Percentiles rank a stretch among this genome's conserved stretches.
Conservation (phyloP, 176 grass and related monocot genomes). For the Saccharum officinarum region DNA sequence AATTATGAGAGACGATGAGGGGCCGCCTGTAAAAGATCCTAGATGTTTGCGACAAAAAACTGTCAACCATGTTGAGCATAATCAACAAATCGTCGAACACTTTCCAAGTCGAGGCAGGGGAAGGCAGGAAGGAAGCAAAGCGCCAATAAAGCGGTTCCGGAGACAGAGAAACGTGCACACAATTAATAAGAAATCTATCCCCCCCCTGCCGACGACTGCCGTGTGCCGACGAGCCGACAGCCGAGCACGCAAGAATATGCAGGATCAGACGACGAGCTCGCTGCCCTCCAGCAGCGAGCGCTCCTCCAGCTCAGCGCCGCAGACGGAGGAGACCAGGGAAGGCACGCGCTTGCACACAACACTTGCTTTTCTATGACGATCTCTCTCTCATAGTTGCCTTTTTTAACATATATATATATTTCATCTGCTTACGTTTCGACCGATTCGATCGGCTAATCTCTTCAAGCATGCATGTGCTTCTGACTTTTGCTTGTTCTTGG, state of each 20-base stretch:
- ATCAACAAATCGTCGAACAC: not conserved
- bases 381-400: not conserved
- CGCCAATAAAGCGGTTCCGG: not conserved
- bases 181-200: constrained; percentile 22
- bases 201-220: not conserved
- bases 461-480: not conserved
- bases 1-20: not conserved
- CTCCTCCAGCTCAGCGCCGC: constrained; percentile 71
- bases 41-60: not conserved
- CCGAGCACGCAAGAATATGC: constrained; percentile 20
- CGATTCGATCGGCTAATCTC: not conserved
- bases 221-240: not conserved
- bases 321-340: constrained; percentile 58
- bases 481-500: not conserved
- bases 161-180: constrained; percentile 38
- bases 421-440: not conserved
- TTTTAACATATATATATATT: too few relatives aligned
- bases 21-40: not conserved
- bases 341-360: constrained; percentile 35
- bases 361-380: not conserved
- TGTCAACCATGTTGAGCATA: constrained; percentile 18
- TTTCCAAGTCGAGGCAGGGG: not conserved
- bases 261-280: constrained; percentile 53
- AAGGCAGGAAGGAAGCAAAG: not conserved
- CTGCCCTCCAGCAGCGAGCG: constrained; percentile 90